Base-by-base conservation (phyloP, 768 basidiomycete species). In the Trametes punicea region DNA sequence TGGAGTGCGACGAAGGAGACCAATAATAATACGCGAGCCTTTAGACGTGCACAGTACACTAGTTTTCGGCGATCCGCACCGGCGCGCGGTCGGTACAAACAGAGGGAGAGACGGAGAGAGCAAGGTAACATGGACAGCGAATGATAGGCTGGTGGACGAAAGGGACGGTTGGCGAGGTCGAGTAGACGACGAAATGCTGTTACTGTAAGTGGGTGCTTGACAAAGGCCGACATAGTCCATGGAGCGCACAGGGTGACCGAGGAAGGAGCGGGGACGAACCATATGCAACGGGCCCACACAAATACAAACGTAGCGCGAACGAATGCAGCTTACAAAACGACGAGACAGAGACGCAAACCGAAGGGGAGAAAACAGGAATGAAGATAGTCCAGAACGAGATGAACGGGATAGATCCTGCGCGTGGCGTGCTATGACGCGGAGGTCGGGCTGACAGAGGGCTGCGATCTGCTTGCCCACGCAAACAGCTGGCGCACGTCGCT, bases 401-500 rank as follows among this genome's bases (percentile, higher is more conserved):
- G 21, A 20, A 30, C 13, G 26, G 6, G 15, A 38, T 39, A 6
- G 29, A 31, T 25, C 20, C 40, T 6, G 33, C 2, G 34, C n/a
- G 23, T 9, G 11, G 20, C 10, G 38, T 33, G 44, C 23, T 51
- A 68, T 61, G 62, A 76, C 47, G 73, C 69, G 48, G 73, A 61
- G 56, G 74, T 69, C 39, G 75, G 66, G 45, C 74, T 68, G 60
- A 70, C 69, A 56, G 71, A 70, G 56, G 72, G 70, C 48, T 65
- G 56, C 55, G 84, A 83, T 58, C 85, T 79, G 55, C 82, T 84
- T 46, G 88, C 82, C 89, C 90, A 89, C 63, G 80, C 81, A 72
- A 90, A 91, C 33, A 90, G 74, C 67, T 89, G 86, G 47, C 88
- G 85, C 77, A 90, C 80, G 64, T 91, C 89, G 58, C 81, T 76